Base-by-base conservation (phyloP, 768 basidiomycete species). In the Asterophora lycoperdoides region DNA sequence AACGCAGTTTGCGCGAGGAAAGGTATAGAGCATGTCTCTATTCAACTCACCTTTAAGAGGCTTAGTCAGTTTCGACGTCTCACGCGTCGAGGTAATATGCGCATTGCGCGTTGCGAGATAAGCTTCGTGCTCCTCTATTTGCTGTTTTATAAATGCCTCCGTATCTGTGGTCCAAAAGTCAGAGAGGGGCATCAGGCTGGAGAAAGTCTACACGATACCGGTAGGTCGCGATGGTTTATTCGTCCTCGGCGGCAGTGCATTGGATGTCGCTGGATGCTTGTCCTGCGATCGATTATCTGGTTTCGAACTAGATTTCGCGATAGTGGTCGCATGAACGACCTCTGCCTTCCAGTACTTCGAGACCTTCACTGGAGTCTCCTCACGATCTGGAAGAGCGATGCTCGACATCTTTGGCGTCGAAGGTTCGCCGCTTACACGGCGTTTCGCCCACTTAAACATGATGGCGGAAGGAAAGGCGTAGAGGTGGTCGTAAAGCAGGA, bases 371-470 rank as follows among this genome's bases (percentile, higher is more conserved):
- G 52, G 43, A 5, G 40, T 51, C 20, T 62, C 62, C n/a, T 23
- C 23, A 23, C 3, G 23, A 23, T 60, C 63, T 32, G 63, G 67
- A 39, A 68, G 63, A 38, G 63, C 55, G 29, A 66, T 51, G 48
- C 60, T 64, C 28, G 44, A 39, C 41, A 69, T 46, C 52, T 62
- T 63, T 6, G 69, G 68, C 2, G 68, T 69, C 52, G 66, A 64
- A 18, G 69, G 68, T 34, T 63, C 60, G 35, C 51, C 50, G 51
- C 52, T 55, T 53, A 58, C 38, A 44, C 59, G 38, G 44, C 51
- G 39, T 53, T 59, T 62, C 44, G 52, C 52, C 60, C 65, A 68
- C 63, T 65, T 68, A 56, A 65, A 69, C 69, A 71, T 71, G 47
- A 54, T 43, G 34, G 60, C 46, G 15, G 23, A 44, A 41, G 47